Percentiles rank a stretch among this genome's conserved stretches.
phyloP scores from a whole-genome alignment of 371 early-diverging fungal genomes.

The Apophysomyces ossiformis region DNA sequence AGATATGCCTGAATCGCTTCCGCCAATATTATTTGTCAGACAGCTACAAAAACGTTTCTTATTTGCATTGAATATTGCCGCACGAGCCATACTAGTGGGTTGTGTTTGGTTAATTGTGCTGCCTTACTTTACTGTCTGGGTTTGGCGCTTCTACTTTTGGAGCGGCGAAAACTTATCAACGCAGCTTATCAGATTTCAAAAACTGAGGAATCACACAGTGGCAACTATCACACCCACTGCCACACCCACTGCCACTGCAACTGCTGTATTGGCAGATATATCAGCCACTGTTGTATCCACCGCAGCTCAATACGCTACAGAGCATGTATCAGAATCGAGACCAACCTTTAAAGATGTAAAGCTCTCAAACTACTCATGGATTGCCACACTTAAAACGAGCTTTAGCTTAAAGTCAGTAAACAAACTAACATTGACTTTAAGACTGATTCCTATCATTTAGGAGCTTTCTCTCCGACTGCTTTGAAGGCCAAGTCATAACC shows the following conservation, averaged over 20 bases:
- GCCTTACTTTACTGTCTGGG: slow-evolving; percentile 80
- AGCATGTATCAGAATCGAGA: background rate
- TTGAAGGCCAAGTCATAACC: slow-evolving; percentile 84
- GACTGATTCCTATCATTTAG: slow-evolving; percentile 28
- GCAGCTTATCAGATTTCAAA: slow-evolving; percentile 11
- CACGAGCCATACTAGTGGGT: slow-evolving; percentile 58
- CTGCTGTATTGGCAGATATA: too few species aligned
- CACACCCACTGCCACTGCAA: background rate
- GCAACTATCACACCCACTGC: background rate
- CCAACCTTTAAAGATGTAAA: background rate
- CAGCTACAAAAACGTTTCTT: slow-evolving; percentile 50
- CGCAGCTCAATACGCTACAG: background rate
- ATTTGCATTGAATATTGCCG: slow-evolving; percentile 21
- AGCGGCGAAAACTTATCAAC: slow-evolving; percentile 59
- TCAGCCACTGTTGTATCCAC: background rate
- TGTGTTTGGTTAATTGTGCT: slow-evolving; percentile 80
- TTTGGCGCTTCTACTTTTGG: slow-evolving; percentile 83
- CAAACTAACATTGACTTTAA: background rate
- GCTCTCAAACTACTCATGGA: background rate
- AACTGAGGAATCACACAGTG: background rate
- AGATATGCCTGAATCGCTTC: slow-evolving; percentile 71
- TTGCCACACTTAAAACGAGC: slow-evolving; percentile 7
- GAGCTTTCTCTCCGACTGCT: slow-evolving; percentile 73
- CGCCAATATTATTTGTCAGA: slow-evolving; percentile 53
- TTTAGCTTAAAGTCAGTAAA: background rate